Conservation (phyloP, 1,284 basidiomycete genomes). For the Cystobasidiaceae sp. region DNA sequence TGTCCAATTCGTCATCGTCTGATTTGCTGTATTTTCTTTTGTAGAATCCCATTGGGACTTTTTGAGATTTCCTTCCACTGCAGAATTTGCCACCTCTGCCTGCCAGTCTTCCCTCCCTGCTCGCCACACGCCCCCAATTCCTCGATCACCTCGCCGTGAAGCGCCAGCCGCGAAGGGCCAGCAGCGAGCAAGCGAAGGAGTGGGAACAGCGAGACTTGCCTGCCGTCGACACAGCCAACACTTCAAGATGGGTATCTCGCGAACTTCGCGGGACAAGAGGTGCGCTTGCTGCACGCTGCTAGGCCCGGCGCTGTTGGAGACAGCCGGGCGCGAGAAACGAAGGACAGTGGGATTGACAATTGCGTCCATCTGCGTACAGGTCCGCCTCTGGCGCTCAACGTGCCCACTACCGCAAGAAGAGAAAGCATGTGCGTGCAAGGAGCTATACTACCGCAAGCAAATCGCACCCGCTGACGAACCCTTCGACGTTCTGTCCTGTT, state of each 20-base stretch:
- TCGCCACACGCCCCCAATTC: neutral
- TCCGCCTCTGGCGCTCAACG: constrained; percentile 34
- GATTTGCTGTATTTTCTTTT: too few species aligned
- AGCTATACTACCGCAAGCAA: too few species aligned
- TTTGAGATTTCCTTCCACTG: neutral
- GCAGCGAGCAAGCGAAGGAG: too few species aligned
- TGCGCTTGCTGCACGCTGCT: neutral
- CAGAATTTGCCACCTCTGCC: neutral
- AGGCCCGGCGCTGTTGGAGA: neutral
- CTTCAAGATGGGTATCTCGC: constrained; percentile 26
- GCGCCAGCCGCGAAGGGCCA: too few species aligned
- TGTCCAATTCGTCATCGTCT: too few species aligned
- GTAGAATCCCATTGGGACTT: too few species aligned
- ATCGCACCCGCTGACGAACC: too few species aligned
- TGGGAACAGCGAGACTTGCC: too few species aligned
- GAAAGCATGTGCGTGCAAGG: constrained; percentile 91
- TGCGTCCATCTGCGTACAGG: neutral
- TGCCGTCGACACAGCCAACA: too few species aligned
- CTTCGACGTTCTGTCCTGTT: too few species aligned
- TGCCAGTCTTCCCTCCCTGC: neutral
- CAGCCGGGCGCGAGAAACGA: neutral
- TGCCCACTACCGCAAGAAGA: constrained; percentile 64
- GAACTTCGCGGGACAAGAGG: constrained; percentile 27
- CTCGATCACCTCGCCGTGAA: too few species aligned
- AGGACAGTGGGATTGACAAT: neutral